Evolutionary conservation across 140 eudicot species (phyloP), one percentile per base, ranked within the genome.

Genomic region (Senecio squalidus): DNA sequence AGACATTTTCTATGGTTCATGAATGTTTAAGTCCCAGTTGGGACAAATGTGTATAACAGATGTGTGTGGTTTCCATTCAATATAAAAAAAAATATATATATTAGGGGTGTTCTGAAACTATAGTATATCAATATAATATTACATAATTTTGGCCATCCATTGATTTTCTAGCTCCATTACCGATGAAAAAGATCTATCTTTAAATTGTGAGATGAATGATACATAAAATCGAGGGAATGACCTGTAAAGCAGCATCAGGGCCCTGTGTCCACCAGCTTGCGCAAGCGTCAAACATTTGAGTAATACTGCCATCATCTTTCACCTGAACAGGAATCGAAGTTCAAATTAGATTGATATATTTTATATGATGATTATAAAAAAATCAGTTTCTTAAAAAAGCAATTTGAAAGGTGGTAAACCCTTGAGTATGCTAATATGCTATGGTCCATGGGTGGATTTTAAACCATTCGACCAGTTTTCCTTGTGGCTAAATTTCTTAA

Each of bases 251-350:
- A 68, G 87, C 79, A 79, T 82, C 75, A 28, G 98, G 95, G 18
- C 98, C 98, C 69, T 92, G 98, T 6, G 98, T 92, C 98, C 98
- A 92, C 98, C 98, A 92, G 73, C 98, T 92, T 65, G 98, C 98
- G 79, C 96, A 87, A 57, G 87, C 95, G 75, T 92, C 98, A 78
- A 92, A 87, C 72, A 84, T 88, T 56, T 87, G 83, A 67, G 84
- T 68, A 58, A 92, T 77, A 64, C 44, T 48, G 27, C 72, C 77
- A 36, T 38, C 41, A 68, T 68, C 68, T 53, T 76, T 71, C 69
- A 55, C n/a, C 85, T 81, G 64, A 41, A 40, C 18, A 47, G 20
- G 30, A 67, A 69, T 25, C 53, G 22, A 36, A 26, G 30, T 72
- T 23, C 28, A 14, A 41, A 55, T 55, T 39, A 48, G 43, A 49